Base-by-base conservation (phyloP, 495 filamentous ascomycete genomes). In the Beverwykella pulmonaria region DNA sequence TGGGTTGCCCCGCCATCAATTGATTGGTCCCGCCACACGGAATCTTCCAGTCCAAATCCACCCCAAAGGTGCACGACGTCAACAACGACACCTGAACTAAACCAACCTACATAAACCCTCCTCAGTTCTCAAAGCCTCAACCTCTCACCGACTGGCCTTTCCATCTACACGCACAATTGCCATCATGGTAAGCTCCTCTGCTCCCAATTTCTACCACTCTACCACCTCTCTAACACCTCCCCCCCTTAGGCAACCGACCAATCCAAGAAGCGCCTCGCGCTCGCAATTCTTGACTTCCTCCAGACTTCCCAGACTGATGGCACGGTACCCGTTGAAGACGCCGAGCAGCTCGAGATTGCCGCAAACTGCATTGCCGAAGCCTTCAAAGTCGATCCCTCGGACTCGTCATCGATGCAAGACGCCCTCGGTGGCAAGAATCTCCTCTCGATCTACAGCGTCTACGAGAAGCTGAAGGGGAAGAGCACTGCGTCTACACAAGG, bases 261-360 rank as follows among this genome's bases (percentile, higher is more conserved):
- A 67, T 88, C 92, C 64, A 96, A 97, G 80, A 95, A 98, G 82
- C 91, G 93, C 79, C 87, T 98, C 62, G 95, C 94, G 73, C 90
- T 98, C 75, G 92, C 95, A 71, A 92, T 98, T 77, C 90, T 95
- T 80, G 92, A 97, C 79, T 98, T 97, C 83, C 88, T 98, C 29
- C 84, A 83, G 59, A 87, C 85, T 69, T 96, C 92, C 59, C 80
- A 91, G 66, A 92, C 86, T 63, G 94, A 98, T 71, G 93, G 93
- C 70, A 94, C 92, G 29, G 84, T 98, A 39, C 83, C 87, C 19
- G 74, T 87, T 69, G 95, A 98, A 53, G 94, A 98, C 75, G 82
- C 86, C 63, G 94, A 98, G 75, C 90, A 87, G 54, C 90, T 98
- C 74, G 93, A 98, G 70, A 88, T 98, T 34, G 94, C 94, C 61